Base-by-base conservation (phyloP, 1,139 yeast species). In the Kurtzmaniella quercitrusa region DNA sequence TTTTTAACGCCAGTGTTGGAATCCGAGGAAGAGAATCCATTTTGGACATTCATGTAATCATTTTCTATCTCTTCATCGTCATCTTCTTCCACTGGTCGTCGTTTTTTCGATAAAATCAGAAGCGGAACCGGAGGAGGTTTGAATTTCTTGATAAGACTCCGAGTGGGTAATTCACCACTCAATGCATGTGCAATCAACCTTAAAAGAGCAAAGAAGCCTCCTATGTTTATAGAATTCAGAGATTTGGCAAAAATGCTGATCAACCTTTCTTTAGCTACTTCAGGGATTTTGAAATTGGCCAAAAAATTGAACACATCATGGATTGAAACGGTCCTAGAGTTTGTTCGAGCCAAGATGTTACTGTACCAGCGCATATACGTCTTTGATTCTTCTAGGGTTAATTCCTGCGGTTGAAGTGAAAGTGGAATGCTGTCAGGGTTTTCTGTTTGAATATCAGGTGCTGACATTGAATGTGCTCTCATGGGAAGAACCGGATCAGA, bases 361-460 rank as follows among this genome's bases (percentile, higher is more conserved):
- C 82, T 80, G 57, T 85, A 85, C 94, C 94, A 85, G 53, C 93
- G 65, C 59, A 84, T 70, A 59, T 85, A 85, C 0, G 93, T 84
- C 53, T 81, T 80, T 2, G 81, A 75, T 54, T 85, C 94, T 48
- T 79, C 81, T 14, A 70, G 66, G 0, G 88, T 73, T 38, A 85
- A 66, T 42, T 84, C 86, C 42, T 75, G 78, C 0, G 81, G 75
- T 0, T 82, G 73, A 19, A 85, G 63, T 2, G 89, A 79, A 39
- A 85, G 63, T 0, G 91, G 89, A 2, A 81, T 73, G 25, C 66
- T 50, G 2, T 54, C 46, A 31, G 54, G 57, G 37, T 51, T 52
- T 34, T 44, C 49, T 4, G 10, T 24, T 12, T 14, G 36, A n/a
- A 27, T 15, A 5, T 19, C 23, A 41, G 38, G 38, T 15, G 31